Evolutionary conservation across 306 rosid species (phyloP).

Genomic region (Lotus japonicus): DNA sequence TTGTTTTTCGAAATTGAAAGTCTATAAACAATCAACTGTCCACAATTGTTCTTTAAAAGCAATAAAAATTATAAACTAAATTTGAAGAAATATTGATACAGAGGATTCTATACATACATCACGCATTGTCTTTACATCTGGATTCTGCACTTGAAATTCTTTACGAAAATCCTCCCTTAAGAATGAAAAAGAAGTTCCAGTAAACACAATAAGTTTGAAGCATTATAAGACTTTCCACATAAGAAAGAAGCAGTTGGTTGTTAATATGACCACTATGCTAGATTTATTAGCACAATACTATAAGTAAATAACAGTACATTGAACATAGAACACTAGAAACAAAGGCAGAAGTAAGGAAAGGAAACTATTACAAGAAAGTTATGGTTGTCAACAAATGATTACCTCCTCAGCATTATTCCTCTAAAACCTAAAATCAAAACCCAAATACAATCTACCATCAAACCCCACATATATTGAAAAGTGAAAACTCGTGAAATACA

Average conservation of each 20-base stretch:
- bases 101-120: slow-evolving; percentile 44
- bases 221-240: background rate
- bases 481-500: slow-evolving; percentile 8
- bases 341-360: background rate
- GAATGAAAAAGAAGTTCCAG: slow-evolving; percentile 27
- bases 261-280: slow-evolving; percentile 4
- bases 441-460: background rate
- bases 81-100: background rate
- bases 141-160: slow-evolving; percentile 78
- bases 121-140: slow-evolving; percentile 82
- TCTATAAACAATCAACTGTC: background rate
- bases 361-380: background rate
- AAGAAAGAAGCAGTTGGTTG: slow-evolving; percentile 13
- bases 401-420: background rate
- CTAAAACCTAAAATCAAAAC: background rate
- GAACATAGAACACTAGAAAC: slow-evolving; percentile 18
- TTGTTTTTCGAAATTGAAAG: background rate
- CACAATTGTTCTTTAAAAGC: slow-evolving; percentile 1
- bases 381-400: background rate
- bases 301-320: background rate
- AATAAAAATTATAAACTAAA: slow-evolving; percentile 16
- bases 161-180: slow-evolving; percentile 90
- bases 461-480: background rate
- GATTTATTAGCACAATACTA: background rate
- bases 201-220: slow-evolving; percentile 15